Evolutionary conservation across 192 early-diverging fungal genomes (phyloP).

Genomic region (Phlyctochytrium arcticum): DNA sequence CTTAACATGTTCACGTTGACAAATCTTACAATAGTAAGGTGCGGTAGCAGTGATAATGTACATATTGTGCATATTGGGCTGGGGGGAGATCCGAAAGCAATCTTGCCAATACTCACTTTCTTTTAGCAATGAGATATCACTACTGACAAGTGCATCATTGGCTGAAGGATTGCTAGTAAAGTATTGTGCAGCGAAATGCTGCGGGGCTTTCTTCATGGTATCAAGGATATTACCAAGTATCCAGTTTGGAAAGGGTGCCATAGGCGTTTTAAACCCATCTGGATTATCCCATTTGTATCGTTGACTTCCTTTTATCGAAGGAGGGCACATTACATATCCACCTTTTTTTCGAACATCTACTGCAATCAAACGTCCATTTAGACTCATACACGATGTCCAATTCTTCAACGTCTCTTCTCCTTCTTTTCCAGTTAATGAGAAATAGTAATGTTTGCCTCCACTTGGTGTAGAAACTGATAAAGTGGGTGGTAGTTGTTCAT

Average conservation of each 20-base stretch:
- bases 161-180: no score
- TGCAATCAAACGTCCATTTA: neutral
- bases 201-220: neutral
- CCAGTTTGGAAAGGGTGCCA: no score
- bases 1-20: slow-evolving; percentile 5
- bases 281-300: no score
- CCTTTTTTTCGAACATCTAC: neutral
- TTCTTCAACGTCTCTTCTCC: no score
- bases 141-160: no score
- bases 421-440: neutral
- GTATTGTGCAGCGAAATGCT: no score
- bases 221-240: neutral
- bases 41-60: neutral
- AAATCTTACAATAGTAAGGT: no score
- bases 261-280: no score
- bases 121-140: neutral
- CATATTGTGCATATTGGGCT: no score
- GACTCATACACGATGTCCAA: neutral
- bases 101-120: no score
- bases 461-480: neutral
- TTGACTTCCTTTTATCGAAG: no score
- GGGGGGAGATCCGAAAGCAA: no score
- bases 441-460: neutral
- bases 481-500: neutral
- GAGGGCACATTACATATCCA: neutral